Percentiles rank a stretch among this genome's conserved stretches.
Conservation (phyloP, 768 basidiomycete species). For the Exsudoporus frostii region DNA sequence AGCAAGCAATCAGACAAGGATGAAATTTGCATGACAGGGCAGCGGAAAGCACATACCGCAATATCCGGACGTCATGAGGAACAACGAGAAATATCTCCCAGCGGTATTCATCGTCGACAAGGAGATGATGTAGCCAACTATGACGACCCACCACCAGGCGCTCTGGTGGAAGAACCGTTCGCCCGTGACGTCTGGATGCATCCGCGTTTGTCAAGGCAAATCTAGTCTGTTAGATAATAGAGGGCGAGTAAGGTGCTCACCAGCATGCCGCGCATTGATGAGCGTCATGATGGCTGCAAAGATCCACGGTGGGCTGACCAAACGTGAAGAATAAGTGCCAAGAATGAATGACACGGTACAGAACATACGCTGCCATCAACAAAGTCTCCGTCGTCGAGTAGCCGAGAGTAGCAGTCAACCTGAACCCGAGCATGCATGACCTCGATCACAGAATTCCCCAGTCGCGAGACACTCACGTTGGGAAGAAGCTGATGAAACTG, state of each 20-base stretch:
- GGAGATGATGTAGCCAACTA: conserved; percentile 60
- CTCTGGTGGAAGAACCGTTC: conserved; percentile 64
- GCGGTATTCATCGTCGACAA: conserved; percentile 49
- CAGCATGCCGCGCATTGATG: conserved; percentile 56
- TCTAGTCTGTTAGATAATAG: background rate
- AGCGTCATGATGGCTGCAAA: conserved; percentile 47
- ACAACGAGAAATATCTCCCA: conserved; percentile 58
- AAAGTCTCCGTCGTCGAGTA: conserved; percentile 59
- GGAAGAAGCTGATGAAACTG: conserved; percentile 63
- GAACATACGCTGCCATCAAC: conserved; percentile 54
- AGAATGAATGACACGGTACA: background rate
- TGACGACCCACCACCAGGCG: conserved; percentile 57
- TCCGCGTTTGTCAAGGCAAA: background rate
- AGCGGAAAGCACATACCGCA: conserved; percentile 27
- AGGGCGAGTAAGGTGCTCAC: conserved; percentile 19
- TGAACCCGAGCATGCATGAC: conserved; percentile 14
- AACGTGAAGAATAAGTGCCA: background rate
- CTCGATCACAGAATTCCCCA: background rate
- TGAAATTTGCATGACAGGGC: background rate
- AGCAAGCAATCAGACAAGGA: background rate
- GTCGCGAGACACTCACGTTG: conserved; percentile 35
- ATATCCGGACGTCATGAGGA: conserved; percentile 61
- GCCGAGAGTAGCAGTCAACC: conserved; percentile 58
- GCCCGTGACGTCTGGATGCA: conserved; percentile 47
- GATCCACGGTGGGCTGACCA: conserved; percentile 58